Base-by-base conservation (phyloP, 495 filamentous ascomycete genomes). In the Lasiosphaeriaceae sp. region DNA sequence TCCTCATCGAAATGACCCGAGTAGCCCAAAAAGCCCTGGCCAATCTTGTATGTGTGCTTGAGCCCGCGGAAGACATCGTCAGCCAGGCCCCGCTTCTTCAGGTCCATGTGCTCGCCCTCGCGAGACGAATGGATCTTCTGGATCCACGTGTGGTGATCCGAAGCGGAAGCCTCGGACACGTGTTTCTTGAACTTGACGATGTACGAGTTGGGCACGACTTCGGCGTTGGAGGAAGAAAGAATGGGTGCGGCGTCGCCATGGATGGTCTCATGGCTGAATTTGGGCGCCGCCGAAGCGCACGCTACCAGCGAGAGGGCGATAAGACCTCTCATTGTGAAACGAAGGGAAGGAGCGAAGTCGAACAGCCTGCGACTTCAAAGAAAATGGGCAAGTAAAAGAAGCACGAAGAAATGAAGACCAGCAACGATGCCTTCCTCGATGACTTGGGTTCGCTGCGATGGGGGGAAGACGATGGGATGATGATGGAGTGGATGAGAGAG, bases 181-280 rank as follows among this genome's bases (percentile, higher is more conserved):
- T 97, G 90, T 73, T 93, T 88, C 86, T 99, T 97, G 84, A 99
- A 97, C 61, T 96, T 90, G 75, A 99, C 76, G 74, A 99, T 96
- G 73, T 97, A 99, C 39, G 90, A 90, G 77, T 96, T 88, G 47
- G 90, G 88, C 34, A 99, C 83, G 55, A 77, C 75, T 61, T 89
- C 76, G 24, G 90, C 80, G 64, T 87, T 86, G 24, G 80, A 73
- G 8, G 92, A 87, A 16, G 92, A 93, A 64, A 97, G 77, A 60
- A 99, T 79, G 62, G 95, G 95, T 61, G 95, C 94, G 44, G 86
- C 86, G 58, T 86, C 90, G 64, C 89, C 86, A 73, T 95, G 88
- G 71, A 94, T 89, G 62, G 90, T 88, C 61, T 86, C 86, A 56
- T 86, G 80, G 63, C 78, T 76, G 66, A 89, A 79, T 39, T 89